Conservation (phyloP, 306 rosid genomes). For the Hippophae tibetana region DNA sequence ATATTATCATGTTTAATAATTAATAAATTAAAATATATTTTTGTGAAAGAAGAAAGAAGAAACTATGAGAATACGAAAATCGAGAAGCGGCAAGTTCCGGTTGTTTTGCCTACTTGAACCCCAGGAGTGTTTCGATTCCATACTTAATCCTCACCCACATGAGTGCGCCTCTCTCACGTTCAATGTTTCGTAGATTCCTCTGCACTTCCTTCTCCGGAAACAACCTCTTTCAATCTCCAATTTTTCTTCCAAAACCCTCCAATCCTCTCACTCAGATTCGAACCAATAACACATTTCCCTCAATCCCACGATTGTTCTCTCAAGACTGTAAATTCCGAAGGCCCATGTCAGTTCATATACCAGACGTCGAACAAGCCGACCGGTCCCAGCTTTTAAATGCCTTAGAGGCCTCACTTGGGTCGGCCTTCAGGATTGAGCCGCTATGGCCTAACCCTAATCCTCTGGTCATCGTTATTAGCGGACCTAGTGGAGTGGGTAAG, state of each 20-base stretch:
- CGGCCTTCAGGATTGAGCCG: slow-evolving; percentile 41
- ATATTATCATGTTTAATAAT: no score
- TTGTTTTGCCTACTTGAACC: no score
- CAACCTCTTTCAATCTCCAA: slow-evolving; percentile 14
- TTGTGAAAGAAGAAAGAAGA: no score
- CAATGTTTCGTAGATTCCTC: slow-evolving; percentile 46
- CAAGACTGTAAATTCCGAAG: slow-evolving; percentile 40
- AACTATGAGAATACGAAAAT: no score
- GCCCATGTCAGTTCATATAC: slow-evolving; percentile 28
- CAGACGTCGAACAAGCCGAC: slow-evolving; percentile 34
- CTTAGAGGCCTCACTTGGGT: slow-evolving; percentile 59
- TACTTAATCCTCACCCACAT: background rate
- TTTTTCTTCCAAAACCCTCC: slow-evolving; percentile 15
- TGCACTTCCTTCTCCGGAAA: slow-evolving; percentile 21
- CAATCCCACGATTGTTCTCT: slow-evolving; percentile 18
- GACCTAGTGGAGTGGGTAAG: slow-evolving; percentile 96
- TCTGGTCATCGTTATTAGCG: slow-evolving; percentile 63
- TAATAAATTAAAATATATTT: no score
- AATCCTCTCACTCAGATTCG: background rate
- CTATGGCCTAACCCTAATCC: slow-evolving; percentile 52
- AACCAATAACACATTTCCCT: background rate
- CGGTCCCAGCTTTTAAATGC: slow-evolving; percentile 66
- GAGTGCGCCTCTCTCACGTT: slow-evolving; percentile 10
- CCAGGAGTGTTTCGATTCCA: no score
- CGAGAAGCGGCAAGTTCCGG: no score